These are phyloP conservation scores for Sungouiella thailandica DNA, from an alignment of 805 yeast species.

Conservation along the genomic window DNA sequence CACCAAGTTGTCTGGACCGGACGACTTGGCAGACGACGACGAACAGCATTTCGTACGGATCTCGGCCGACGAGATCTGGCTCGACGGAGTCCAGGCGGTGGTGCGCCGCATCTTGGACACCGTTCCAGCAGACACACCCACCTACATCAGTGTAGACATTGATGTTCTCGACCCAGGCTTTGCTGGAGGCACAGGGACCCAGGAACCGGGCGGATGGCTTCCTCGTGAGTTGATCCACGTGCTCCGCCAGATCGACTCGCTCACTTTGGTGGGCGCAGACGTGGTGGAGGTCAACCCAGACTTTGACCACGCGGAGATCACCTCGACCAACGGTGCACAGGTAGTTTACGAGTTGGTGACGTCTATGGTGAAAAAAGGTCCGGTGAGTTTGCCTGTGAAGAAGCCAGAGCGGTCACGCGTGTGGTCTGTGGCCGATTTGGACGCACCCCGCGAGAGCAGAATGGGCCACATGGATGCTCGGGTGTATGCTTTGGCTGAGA, in stretches of 20 bases:
- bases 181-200: slow-evolving; percentile 56
- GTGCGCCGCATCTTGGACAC: slow-evolving; percentile 46
- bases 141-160: slow-evolving; percentile 74
- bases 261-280: slow-evolving; percentile 52
- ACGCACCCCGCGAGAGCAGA: not conserved
- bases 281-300: slow-evolving; percentile 60
- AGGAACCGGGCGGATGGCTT: slow-evolving; percentile 55
- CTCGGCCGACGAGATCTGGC: slow-evolving; percentile 69
- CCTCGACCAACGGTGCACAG: slow-evolving; percentile 68
- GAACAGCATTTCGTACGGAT: slow-evolving; percentile 65
- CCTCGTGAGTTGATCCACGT: slow-evolving; percentile 51
- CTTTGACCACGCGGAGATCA: slow-evolving; percentile 60
- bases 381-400: slow-evolving; percentile 11
- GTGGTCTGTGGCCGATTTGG: not conserved
- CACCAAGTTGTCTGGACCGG: slow-evolving; percentile 62
- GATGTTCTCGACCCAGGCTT: slow-evolving; percentile 57
- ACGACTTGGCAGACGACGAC: slow-evolving; percentile 57
- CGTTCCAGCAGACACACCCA: slow-evolving; percentile 62
- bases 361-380: slow-evolving; percentile 64
- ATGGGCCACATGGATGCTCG: not conserved
- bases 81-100: slow-evolving; percentile 57
- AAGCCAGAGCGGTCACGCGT: slow-evolving; percentile 3
- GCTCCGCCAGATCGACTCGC: slow-evolving; percentile 39
- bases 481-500: slow-evolving; percentile 1
- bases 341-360: slow-evolving; percentile 67